phyloP scores from a whole-genome alignment of 768 basidiomycete species.

The Lentinula sp. region DNA sequence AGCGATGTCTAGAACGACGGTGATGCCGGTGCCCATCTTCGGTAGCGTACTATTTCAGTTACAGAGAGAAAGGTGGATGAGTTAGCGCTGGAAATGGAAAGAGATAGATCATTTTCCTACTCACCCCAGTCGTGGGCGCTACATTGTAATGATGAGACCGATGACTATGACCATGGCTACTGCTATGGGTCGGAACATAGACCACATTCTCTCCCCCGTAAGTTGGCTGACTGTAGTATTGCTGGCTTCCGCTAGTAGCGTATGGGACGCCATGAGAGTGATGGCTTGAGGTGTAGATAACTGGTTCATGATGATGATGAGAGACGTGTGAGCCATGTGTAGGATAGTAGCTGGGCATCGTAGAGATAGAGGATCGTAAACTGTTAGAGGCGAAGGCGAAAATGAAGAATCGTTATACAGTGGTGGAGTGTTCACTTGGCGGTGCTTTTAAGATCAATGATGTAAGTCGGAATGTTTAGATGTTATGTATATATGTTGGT shows the following conservation, averaged over 20 bases:
- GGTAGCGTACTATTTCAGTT: not conserved
- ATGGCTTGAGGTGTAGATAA: constrained; percentile 10
- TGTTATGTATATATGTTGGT: not conserved
- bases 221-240: constrained; percentile 17
- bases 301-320: constrained; percentile 6
- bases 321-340: constrained; percentile 12
- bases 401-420: not conserved
- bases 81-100: not conserved
- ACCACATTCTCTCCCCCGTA: constrained; percentile 15
- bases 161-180: constrained; percentile 10
- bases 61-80: not conserved
- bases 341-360: constrained; percentile 15
- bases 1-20: constrained; percentile 7
- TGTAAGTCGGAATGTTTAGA: not conserved
- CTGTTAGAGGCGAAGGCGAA: not conserved
- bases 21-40: constrained; percentile 3
- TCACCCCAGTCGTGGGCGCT: constrained; percentile 1
- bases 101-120: not conserved
- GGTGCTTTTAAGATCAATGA: not conserved
- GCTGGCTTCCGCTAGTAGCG: constrained; percentile 6
- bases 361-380: not conserved
- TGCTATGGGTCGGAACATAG: constrained; percentile 14
- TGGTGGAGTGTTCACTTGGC: not conserved
- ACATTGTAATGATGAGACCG: constrained; percentile 1
- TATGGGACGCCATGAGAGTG: constrained; percentile 7